phyloP scores from a whole-genome alignment of 352 stramenopile genomes.

The Pythium diclinum region DNA sequence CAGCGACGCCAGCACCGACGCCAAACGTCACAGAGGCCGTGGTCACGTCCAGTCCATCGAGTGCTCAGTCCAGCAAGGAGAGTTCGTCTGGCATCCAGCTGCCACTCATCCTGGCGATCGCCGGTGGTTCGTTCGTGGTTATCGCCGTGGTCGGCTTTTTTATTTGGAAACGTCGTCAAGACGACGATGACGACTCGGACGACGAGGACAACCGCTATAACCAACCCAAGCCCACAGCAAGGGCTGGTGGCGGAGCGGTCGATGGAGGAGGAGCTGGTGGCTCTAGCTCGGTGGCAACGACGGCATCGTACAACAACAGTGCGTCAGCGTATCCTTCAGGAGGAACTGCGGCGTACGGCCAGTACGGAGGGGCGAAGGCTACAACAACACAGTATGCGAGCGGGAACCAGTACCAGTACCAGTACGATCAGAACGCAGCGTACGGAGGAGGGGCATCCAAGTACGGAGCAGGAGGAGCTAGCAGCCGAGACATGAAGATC shows the following conservation, averaged over 20 bases:
- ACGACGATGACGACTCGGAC: conserved; percentile 63
- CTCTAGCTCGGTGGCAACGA: conserved; percentile 12
- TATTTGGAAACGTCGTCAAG: conserved; percentile 52
- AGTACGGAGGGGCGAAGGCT: conserved; percentile 13
- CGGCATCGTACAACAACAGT: conserved; percentile 22
- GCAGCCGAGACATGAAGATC: neutral
- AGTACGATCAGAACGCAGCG: conserved; percentile 27
- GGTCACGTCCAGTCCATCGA: conserved; percentile 28
- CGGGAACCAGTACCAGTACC: neutral
- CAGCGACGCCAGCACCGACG: conserved; percentile 22
- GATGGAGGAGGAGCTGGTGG: neutral
- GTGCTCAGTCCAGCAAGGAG: conserved; percentile 29
- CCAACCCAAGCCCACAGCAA: conserved; percentile 17
- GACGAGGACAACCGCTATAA: conserved; percentile 41
- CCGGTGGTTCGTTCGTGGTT: conserved; percentile 34
- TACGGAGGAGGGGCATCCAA: neutral
- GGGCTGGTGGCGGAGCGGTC: neutral
- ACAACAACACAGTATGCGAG: neutral
- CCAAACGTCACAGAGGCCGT: conserved; percentile 19
- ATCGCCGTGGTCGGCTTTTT: conserved; percentile 55
- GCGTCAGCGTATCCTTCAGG: neutral
- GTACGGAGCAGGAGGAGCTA: neutral
- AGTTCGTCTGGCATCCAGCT: conserved; percentile 33
- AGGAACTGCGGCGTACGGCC: neutral
- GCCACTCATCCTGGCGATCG: conserved; percentile 50